phyloP scores from a whole-genome alignment of 768 basidiomycete genomes.

The Phaeolepiota aurea region DNA sequence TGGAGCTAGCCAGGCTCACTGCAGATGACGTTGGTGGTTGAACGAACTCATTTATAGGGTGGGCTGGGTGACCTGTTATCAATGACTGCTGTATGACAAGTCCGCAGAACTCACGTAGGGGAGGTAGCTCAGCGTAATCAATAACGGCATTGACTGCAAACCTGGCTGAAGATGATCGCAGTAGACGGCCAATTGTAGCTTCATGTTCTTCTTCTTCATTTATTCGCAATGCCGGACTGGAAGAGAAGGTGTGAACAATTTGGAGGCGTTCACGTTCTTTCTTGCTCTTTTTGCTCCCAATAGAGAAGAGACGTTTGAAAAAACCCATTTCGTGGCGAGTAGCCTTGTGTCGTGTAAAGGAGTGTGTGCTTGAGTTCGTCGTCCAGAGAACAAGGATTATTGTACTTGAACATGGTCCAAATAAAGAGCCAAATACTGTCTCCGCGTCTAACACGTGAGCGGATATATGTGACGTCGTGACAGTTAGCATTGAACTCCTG shows the following conservation, averaged over 20 bases:
- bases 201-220: slow-evolving; percentile 44
- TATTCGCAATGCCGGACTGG: slow-evolving; percentile 14
- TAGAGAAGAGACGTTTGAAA: slow-evolving; percentile 61
- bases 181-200: slow-evolving; percentile 38
- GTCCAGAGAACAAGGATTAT: slow-evolving; percentile 12
- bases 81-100: background rate
- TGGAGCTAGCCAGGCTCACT: slow-evolving; percentile 44
- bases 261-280: slow-evolving; percentile 25
- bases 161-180: slow-evolving; percentile 69
- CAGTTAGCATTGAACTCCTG: too few relatives aligned
- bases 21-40: slow-evolving; percentile 42
- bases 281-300: slow-evolving; percentile 58
- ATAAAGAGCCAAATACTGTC: slow-evolving; percentile 22
- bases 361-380: slow-evolving; percentile 17
- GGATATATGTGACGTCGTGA: too few relatives aligned
- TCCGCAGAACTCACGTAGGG: slow-evolving; percentile 49
- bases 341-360: slow-evolving; percentile 13
- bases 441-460: too few relatives aligned
- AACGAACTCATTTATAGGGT: slow-evolving; percentile 56
- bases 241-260: slow-evolving; percentile 16
- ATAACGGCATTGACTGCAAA: slow-evolving; percentile 48
- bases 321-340: slow-evolving; percentile 47
- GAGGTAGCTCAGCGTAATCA: slow-evolving; percentile 51
- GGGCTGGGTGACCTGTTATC: slow-evolving; percentile 30
- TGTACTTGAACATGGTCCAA: slow-evolving; percentile 33